phyloP scores from a whole-genome alignment of 1,284 basidiomycete species.

The Puccinia polysora region DNA sequence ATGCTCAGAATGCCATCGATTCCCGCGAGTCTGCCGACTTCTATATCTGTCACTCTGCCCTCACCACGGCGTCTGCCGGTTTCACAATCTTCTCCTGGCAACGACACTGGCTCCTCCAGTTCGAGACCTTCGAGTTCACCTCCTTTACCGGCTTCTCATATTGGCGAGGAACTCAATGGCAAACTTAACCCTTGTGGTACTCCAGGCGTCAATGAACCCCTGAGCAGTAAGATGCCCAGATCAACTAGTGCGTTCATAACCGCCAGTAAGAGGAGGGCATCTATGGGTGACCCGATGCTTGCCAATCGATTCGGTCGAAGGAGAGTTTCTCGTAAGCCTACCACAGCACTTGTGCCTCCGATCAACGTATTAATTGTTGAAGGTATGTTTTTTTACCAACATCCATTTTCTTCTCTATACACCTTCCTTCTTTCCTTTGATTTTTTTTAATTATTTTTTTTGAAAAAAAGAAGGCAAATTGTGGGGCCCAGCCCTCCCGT shows the following conservation, averaged over 20 bases:
- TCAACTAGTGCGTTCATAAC: background rate
- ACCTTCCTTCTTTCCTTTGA: background rate
- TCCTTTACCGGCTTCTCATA: background rate
- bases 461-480: too few species aligned
- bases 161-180: background rate
- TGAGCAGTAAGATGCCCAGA: background rate
- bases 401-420: background rate
- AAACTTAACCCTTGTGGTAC: background rate
- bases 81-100: background rate
- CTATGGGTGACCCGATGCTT: slow-evolving; percentile 6
- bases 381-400: slow-evolving; percentile 58
- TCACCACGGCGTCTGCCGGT: slow-evolving; percentile 2
- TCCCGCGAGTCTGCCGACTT: slow-evolving; percentile 22
- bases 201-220: background rate
- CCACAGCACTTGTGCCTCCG: slow-evolving; percentile 64
- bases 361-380: slow-evolving; percentile 95
- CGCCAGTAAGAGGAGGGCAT: background rate
- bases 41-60: slow-evolving; percentile 26
- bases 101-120: background rate
- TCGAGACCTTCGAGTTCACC: too few species aligned
- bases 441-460: slow-evolving; percentile 44
- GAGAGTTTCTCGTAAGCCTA: slow-evolving; percentile 18
- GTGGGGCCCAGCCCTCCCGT: background rate
- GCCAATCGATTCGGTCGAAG: slow-evolving; percentile 8
- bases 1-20: slow-evolving; percentile 37